Percentiles rank a stretch among this genome's conserved stretches.
These are phyloP conservation scores for Mallotus japonicus DNA, from an alignment of 441 rosid genomes.

Conservation along the genomic window DNA sequence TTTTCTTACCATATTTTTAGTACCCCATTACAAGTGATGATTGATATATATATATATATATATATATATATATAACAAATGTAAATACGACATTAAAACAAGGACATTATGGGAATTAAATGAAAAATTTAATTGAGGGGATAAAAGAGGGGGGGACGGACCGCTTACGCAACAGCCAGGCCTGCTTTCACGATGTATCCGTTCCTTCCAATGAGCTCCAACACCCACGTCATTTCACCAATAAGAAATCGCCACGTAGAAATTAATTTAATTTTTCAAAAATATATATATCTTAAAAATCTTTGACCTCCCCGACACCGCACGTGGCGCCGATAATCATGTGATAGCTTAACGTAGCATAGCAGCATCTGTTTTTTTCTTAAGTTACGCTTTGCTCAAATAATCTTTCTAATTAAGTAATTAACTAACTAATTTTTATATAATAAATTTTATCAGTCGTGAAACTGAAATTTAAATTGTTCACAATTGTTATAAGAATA, in stretches of 20 bases:
- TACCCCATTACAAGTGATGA: no score
- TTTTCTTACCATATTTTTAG: no score
- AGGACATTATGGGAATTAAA: not conserved
- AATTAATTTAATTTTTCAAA: not conserved
- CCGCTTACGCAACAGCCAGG: slow-evolving; percentile 31
- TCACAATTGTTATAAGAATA: no score
- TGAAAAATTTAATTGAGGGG: not conserved
- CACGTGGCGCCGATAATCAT: slow-evolving; percentile 40
- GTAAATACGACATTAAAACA: not conserved
- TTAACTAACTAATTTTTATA: not conserved
- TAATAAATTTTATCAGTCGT: no score
- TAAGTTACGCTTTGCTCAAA: not conserved
- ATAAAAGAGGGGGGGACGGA: slow-evolving; percentile 11
- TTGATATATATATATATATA: no score
- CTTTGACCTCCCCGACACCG: slow-evolving; percentile 31
- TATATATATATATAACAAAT: no score
- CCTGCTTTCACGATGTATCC: slow-evolving; percentile 2
- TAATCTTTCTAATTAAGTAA: not conserved
- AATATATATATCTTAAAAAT: not conserved
- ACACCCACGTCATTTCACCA: slow-evolving; percentile 27
- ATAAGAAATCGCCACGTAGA: slow-evolving; percentile 17
- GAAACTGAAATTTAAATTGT: no score
- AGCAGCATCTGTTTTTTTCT: not conserved
- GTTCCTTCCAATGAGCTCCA: slow-evolving; percentile 15
- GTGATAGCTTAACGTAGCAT: slow-evolving; percentile 6